Conservation (phyloP, 2,329 filamentous ascomycete species). For the Trichoderma citrinoviride region DNA sequence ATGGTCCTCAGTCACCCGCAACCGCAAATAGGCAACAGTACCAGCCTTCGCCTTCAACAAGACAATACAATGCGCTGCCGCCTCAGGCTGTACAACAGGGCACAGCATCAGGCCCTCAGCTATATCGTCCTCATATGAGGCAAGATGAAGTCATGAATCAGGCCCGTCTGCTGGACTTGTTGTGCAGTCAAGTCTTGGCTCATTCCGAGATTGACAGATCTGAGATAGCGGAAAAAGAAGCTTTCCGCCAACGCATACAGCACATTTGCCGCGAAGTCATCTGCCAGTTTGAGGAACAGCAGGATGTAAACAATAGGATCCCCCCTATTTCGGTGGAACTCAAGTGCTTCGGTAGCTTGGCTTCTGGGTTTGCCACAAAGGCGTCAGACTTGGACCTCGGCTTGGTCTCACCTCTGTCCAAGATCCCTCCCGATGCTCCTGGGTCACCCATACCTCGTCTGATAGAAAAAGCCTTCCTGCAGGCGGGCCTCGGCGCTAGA, state of each 20-base stretch:
- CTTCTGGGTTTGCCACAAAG: constrained; percentile 81
- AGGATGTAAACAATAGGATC: constrained; percentile 45
- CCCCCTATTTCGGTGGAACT: constrained; percentile 59
- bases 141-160: constrained; percentile 51
- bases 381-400: constrained; percentile 90
- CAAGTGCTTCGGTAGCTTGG: constrained; percentile 77
- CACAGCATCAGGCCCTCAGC: constrained; percentile 30
- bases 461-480: constrained; percentile 71
- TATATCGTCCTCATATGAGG: constrained; percentile 34
- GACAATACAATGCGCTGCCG: constrained; percentile 26
- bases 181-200: constrained; percentile 47
- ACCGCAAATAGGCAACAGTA: constrained; percentile 2
- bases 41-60: background rate
- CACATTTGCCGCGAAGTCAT: constrained; percentile 61
- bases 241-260: constrained; percentile 65
- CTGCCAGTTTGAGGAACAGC: constrained; percentile 47
- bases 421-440: constrained; percentile 50
- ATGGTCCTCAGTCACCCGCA: constrained; percentile 22
- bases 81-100: constrained; percentile 18
- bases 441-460: constrained; percentile 67
- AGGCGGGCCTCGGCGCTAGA: constrained; percentile 70
- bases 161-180: constrained; percentile 46
- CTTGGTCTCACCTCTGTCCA: constrained; percentile 64
- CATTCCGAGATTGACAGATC: constrained; percentile 59
- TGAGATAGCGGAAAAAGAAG: constrained; percentile 69